These are phyloP conservation scores for Boechera retrofracta DNA, from an alignment of 345 rosid species.

Conservation along the genomic window DNA sequence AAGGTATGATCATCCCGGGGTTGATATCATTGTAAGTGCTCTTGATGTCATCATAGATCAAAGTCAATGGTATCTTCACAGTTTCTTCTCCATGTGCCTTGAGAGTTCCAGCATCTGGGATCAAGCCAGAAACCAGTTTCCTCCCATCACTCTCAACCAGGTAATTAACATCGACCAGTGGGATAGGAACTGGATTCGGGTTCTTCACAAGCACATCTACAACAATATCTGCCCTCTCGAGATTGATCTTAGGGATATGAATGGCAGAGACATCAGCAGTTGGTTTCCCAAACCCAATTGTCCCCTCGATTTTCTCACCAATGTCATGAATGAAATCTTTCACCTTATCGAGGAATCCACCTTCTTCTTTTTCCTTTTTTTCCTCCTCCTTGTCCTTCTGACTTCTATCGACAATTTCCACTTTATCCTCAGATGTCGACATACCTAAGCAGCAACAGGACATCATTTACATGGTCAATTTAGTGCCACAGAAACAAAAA, in stretches of 20 bases:
- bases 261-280: slow-evolving; percentile 86
- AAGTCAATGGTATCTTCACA: slow-evolving; percentile 77
- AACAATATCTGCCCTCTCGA: slow-evolving; percentile 79
- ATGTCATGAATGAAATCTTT: slow-evolving; percentile 93
- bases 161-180: slow-evolving; percentile 83
- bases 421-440: neutral
- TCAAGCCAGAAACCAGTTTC: slow-evolving; percentile 85
- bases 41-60: slow-evolving; percentile 88
- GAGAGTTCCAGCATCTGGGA: slow-evolving; percentile 94
- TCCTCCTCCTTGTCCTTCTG: slow-evolving; percentile 58
- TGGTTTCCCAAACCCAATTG: slow-evolving; percentile 96
- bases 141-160: slow-evolving; percentile 87
- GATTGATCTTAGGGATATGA: slow-evolving; percentile 81
- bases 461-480: neutral
- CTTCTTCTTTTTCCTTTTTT: slow-evolving; percentile 60
- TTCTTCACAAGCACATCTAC: slow-evolving; percentile 90
- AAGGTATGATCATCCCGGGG: slow-evolving; percentile 92
- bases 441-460: no score
- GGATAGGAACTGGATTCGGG: slow-evolving; percentile 94
- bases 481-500: slow-evolving; percentile 10
- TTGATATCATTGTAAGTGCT: slow-evolving; percentile 76
- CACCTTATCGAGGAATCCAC: slow-evolving; percentile 88
- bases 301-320: slow-evolving; percentile 89
- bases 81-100: slow-evolving; percentile 94
- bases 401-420: slow-evolving; percentile 61